phyloP scores from a whole-genome alignment of 106 monocot genomes.

The Agapanthus africanus region DNA sequence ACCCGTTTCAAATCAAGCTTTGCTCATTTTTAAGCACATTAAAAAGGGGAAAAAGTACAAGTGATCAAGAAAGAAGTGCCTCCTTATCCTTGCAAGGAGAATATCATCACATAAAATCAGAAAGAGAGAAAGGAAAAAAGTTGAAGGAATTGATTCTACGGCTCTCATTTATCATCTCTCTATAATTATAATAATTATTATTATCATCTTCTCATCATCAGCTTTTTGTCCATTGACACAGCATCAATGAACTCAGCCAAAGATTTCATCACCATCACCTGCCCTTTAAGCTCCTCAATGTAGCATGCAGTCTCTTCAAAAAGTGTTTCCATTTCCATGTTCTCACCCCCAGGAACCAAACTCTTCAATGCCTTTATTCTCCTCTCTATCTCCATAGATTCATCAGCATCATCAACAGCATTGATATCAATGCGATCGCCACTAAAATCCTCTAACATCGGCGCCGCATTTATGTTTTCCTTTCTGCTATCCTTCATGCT shows the following conservation, averaged over 20 bases:
- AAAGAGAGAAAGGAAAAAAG: too few species aligned
- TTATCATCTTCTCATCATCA: too few species aligned
- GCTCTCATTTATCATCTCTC: too few species aligned
- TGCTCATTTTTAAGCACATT: too few species aligned
- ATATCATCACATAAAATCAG: too few species aligned
- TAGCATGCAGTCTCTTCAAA: constrained; percentile 60
- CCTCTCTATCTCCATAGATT: constrained; percentile 20
- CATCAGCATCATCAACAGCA: constrained; percentile 8
- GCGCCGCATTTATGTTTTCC: too few species aligned
- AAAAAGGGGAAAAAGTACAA: too few species aligned
- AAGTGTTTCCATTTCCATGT: constrained; percentile 31
- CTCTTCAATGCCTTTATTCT: constrained; percentile 37
- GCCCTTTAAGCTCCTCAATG: constrained; percentile 35
- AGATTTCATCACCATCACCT: constrained; percentile 41
- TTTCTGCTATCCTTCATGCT: neutral
- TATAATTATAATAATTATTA: too few species aligned
- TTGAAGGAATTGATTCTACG: too few species aligned
- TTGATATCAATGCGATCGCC: neutral
- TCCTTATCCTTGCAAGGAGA: too few species aligned
- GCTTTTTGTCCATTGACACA: neutral
- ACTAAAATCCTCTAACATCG: neutral
- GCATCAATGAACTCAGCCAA: constrained; percentile 14
- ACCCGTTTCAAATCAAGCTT: too few species aligned
- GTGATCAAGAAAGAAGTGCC: too few species aligned
- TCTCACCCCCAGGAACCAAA: constrained; percentile 56